A percentile compares a stretch with the other conserved stretches of the same genome.
Evolutionary conservation across 768 basidiomycete genomes (phyloP).

Genomic region (Mycena capillaripes): DNA sequence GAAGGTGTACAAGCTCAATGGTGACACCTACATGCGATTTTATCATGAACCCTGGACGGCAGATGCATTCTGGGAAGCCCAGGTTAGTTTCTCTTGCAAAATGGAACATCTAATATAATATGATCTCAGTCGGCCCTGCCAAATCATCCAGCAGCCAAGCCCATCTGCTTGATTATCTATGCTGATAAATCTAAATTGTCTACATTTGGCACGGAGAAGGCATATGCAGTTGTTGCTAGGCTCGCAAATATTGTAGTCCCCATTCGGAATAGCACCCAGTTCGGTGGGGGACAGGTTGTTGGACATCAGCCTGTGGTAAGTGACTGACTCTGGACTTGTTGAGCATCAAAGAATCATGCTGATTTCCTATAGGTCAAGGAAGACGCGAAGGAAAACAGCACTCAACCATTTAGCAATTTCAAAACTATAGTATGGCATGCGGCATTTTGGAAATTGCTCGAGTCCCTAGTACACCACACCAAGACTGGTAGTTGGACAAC

Average conservation of each 20-base stretch:
- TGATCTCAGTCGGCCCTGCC: background rate
- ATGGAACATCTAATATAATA: background rate
- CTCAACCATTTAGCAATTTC: conserved; percentile 46
- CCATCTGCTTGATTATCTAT: conserved; percentile 35
- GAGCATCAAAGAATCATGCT: background rate
- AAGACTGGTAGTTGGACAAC: conserved; percentile 37
- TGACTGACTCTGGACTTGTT: background rate
- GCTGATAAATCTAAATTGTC: conserved; percentile 41
- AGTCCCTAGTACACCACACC: conserved; percentile 37
- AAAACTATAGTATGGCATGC: conserved; percentile 56
- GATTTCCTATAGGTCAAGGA: conserved; percentile 47
- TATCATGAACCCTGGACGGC: conserved; percentile 56
- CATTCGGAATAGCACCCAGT: conserved; percentile 31
- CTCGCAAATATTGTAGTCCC: conserved; percentile 29
- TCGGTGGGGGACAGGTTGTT: conserved; percentile 38
- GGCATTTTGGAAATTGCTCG: conserved; percentile 47
- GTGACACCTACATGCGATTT: conserved; percentile 40
- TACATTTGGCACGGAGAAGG: conserved; percentile 35
- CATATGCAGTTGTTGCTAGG: conserved; percentile 35
- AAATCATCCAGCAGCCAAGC: too few species aligned
- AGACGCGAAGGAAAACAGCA: conserved; percentile 40
- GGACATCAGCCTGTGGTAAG: conserved; percentile 36
- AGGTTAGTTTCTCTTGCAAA: conserved; percentile 39
- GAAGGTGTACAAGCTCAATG: conserved; percentile 44
- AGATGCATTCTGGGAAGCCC: conserved; percentile 51